These are phyloP conservation scores for Penicillium corylophilum DNA, from an alignment of 2,329 filamentous ascomycete species.

Conservation along the genomic window DNA sequence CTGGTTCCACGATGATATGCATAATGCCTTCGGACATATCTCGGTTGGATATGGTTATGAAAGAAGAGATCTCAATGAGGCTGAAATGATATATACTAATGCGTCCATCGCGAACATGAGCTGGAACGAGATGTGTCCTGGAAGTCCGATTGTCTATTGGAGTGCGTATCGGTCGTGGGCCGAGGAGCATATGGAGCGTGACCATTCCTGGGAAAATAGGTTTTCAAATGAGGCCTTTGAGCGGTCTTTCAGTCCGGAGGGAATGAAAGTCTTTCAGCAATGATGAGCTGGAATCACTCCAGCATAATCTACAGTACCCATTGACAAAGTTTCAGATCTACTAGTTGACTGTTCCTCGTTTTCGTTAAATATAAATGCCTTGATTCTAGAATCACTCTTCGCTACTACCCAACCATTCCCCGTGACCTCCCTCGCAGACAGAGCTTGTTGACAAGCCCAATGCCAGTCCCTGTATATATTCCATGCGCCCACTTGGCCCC, in stretches of 20 bases:
- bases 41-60: neutral
- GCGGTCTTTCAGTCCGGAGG: neutral
- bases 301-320: too few relatives aligned
- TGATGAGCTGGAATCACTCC: too few relatives aligned
- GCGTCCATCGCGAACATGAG: neutral
- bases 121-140: neutral
- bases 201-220: too few relatives aligned
- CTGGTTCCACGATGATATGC: neutral
- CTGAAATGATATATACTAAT: neutral
- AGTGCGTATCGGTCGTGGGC: neutral
- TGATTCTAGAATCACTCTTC: constrained; percentile 16
- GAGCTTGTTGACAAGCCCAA: constrained; percentile 58
- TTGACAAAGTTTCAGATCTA: too few relatives aligned
- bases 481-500: constrained; percentile 55
- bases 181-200: neutral
- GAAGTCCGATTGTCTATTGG: neutral
- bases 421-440: constrained; percentile 54
- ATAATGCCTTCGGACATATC: neutral
- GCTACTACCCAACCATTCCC: constrained; percentile 46
- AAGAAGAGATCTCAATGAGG: neutral
- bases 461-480: constrained; percentile 63
- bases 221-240: too few relatives aligned
- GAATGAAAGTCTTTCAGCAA: neutral
- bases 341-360: neutral
- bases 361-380: neutral